A percentile compares a stretch with the other conserved stretches of the same genome.
Conservation (phyloP, 2,329 filamentous ascomycete genomes). For the Falciphora oryzae region DNA sequence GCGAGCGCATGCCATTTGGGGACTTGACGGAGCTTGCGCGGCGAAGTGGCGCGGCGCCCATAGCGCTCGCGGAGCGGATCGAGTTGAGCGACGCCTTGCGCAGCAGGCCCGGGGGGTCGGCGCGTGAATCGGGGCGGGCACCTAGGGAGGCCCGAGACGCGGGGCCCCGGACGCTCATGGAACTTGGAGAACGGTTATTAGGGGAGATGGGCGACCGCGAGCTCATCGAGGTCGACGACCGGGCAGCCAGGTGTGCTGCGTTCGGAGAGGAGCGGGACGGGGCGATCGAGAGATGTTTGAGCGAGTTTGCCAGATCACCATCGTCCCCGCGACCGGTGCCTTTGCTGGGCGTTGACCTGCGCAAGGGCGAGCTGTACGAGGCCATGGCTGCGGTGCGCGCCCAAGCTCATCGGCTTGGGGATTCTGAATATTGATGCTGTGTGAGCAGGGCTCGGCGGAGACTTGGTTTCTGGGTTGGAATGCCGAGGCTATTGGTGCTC, state of each 20-base stretch:
- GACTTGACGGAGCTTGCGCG: constrained; percentile 44
- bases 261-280: constrained; percentile 12
- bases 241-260: constrained; percentile 7
- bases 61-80: constrained; percentile 38
- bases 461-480: neutral
- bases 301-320: constrained; percentile 16
- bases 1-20: constrained; percentile 33
- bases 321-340: constrained; percentile 6
- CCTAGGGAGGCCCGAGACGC: constrained; percentile 36
- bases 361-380: constrained; percentile 8
- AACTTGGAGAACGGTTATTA: constrained; percentile 28
- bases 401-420: neutral
- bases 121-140: constrained; percentile 35
- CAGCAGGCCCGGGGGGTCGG: constrained; percentile 44
- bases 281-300: constrained; percentile 19
- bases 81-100: constrained; percentile 55
- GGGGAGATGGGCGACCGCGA: constrained; percentile 4
- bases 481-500: neutral
- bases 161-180: constrained; percentile 25
- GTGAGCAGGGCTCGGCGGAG: neutral
- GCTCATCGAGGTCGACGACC: constrained; percentile 10
- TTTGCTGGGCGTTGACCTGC: constrained; percentile 6
- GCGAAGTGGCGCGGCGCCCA: constrained; percentile 37
- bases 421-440: neutral
- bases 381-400: constrained; percentile 6